These are phyloP conservation scores for Penicillium coffeae DNA, from an alignment of 495 filamentous ascomycete genomes.

Conservation along the genomic window DNA sequence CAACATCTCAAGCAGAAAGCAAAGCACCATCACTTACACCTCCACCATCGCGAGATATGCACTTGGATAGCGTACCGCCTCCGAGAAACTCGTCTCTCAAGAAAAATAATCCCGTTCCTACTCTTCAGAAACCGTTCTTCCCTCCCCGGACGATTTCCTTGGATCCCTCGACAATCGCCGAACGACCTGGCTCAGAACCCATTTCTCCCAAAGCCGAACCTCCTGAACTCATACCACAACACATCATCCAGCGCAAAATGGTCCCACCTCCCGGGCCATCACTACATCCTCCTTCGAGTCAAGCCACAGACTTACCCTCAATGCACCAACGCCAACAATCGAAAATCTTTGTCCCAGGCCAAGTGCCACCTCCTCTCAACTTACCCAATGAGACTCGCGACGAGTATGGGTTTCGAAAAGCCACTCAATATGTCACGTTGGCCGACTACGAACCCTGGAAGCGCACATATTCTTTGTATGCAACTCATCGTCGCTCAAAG, in stretches of 20 bases:
- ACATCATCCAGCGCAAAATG: not conserved
- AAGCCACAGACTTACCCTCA: conserved; percentile 4
- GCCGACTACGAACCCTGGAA: conserved; percentile 84
- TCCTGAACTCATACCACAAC: not conserved
- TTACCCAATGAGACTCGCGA: conserved; percentile 53
- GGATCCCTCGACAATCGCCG: not conserved
- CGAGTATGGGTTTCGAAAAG: conserved; percentile 87
- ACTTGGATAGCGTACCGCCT: conserved; percentile 22
- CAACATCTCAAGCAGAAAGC: conserved; percentile 25
- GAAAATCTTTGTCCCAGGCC: conserved; percentile 42
- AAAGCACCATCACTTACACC: conserved; percentile 32
- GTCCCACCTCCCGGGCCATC: not conserved
- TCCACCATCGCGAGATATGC: conserved; percentile 27
- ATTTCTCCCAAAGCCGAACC: not conserved
- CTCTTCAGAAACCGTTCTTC: conserved; percentile 15
- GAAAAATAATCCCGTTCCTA: conserved; percentile 23
- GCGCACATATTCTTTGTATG: conserved; percentile 60
- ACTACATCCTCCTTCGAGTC: conserved; percentile 1
- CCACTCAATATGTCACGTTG: conserved; percentile 70
- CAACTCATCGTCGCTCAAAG: conserved; percentile 69
- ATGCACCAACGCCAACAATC: conserved; percentile 28
- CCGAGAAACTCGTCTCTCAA: conserved; percentile 19
- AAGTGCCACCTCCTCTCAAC: conserved; percentile 33
- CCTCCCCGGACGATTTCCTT: conserved; percentile 1
- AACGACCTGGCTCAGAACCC: conserved; percentile 8